Evolutionary conservation across 1,139 yeast genomes (phyloP).

Genomic region (Taphrina betulina): DNA sequence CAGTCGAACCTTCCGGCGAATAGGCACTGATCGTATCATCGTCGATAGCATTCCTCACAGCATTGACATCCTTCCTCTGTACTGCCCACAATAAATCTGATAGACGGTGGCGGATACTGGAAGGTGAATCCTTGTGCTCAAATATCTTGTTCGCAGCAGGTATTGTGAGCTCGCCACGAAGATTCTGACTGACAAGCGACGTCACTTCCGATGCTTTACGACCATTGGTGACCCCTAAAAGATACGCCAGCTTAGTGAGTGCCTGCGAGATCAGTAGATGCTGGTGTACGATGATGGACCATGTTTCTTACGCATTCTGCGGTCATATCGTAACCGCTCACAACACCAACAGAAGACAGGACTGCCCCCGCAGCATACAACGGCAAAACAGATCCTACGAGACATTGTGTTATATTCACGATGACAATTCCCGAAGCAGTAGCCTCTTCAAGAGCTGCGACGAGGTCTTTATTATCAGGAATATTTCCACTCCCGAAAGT

Average conservation of each 20-base stretch:
- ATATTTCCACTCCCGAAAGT: constrained; percentile 31
- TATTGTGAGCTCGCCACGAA: constrained; percentile 28
- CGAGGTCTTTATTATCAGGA: constrained; percentile 20
- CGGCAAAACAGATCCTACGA: constrained; percentile 27
- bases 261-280: too few species aligned
- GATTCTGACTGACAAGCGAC: constrained; percentile 8
- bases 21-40: constrained; percentile 21
- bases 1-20: constrained; percentile 15
- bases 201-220: neutral
- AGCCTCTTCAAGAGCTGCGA: constrained; percentile 20
- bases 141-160: constrained; percentile 11
- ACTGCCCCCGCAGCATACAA: constrained; percentile 32
- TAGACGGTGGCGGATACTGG: constrained; percentile 18
- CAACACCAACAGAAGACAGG: constrained; percentile 23
- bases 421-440: constrained; percentile 15
- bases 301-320: constrained; percentile 31
- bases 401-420: constrained; percentile 30
- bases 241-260: constrained; percentile 29
- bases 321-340: constrained; percentile 29
- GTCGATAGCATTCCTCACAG: neutral
- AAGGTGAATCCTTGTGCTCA: constrained; percentile 2
- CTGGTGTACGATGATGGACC: too few species aligned
- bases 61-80: neutral
- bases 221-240: constrained; percentile 1
- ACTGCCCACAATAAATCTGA: constrained; percentile 19